Percentiles rank a stretch among this genome's conserved stretches.
These are phyloP conservation scores for Calonectria pteridis DNA, from an alignment of 2,329 filamentous ascomycete genomes.

Conservation along the genomic window DNA sequence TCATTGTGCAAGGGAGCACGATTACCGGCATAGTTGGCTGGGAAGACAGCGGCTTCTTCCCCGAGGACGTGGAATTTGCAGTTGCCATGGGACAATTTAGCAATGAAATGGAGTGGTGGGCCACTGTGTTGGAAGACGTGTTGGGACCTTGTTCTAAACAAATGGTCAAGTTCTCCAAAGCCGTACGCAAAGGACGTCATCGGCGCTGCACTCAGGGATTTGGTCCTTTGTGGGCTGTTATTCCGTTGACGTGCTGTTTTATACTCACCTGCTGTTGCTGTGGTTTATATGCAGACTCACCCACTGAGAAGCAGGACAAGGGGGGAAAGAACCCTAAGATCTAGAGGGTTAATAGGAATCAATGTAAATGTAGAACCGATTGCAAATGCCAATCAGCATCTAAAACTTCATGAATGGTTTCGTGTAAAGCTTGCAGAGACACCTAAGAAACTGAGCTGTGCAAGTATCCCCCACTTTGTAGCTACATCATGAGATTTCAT, in stretches of 20 bases:
- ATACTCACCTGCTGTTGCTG: not conserved
- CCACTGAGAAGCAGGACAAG: too few species aligned
- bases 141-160: not conserved
- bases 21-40: not conserved
- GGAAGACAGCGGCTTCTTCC: slow-evolving; percentile 1
- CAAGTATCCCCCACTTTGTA: too few species aligned
- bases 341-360: too few species aligned
- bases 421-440: too few species aligned
- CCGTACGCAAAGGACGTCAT: too few species aligned
- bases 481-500: too few species aligned
- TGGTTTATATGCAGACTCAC: not conserved
- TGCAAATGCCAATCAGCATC: too few species aligned
- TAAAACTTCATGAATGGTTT: too few species aligned
- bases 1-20: not conserved
- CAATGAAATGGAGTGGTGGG: not conserved
- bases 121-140: not conserved
- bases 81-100: not conserved
- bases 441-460: too few species aligned
- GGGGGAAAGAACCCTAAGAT: too few species aligned
- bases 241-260: not conserved
- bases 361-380: too few species aligned
- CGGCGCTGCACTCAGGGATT: too few species aligned
- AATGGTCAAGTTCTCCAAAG: not conserved
- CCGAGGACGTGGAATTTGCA: not conserved
- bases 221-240: not conserved